A percentile compares a stretch with the other conserved stretches of the same genome.
These are phyloP conservation scores for Raffaelea ambrosiae DNA, from an alignment of 2,329 filamentous ascomycete species.

Conservation along the genomic window DNA sequence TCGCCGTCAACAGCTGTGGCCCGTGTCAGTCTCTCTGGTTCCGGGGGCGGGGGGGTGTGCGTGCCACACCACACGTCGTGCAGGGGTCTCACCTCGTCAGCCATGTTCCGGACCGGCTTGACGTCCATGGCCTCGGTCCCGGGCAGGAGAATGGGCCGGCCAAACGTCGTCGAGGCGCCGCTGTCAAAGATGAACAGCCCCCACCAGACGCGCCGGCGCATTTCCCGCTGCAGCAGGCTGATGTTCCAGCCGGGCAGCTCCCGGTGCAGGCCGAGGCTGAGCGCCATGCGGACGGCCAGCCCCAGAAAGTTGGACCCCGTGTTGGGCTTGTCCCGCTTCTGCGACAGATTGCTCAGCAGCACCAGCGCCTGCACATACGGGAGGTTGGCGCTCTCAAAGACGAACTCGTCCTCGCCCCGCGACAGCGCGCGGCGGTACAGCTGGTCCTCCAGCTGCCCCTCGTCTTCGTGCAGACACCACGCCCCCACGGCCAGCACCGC, in stretches of 20 bases:
- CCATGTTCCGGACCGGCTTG: slow-evolving; percentile 1
- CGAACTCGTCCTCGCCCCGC: slow-evolving; percentile 2
- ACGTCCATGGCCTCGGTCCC: slow-evolving; percentile 4
- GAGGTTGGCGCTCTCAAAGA: slow-evolving; percentile 7
- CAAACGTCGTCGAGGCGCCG: slow-evolving; percentile 5
- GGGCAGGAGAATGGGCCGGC: slow-evolving; percentile 3
- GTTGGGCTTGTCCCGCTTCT: slow-evolving; percentile 7
- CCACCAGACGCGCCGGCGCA: slow-evolving; percentile 6
- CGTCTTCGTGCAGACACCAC: slow-evolving; percentile 2
- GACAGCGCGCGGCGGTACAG: slow-evolving; percentile 4
- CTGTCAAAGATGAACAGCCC: slow-evolving; percentile 7
- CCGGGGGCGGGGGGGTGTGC: too few species aligned
- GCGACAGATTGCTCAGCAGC: slow-evolving; percentile 6
- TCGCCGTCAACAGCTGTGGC: neutral
- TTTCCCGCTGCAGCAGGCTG: slow-evolving; percentile 2
- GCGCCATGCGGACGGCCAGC: slow-evolving; percentile 6
- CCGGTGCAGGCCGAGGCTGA: slow-evolving; percentile 5
- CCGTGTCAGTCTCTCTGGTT: too few species aligned
- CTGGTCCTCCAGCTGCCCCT: neutral
- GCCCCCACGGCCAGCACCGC: slow-evolving; percentile 4
- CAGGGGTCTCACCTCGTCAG: slow-evolving; percentile 2
- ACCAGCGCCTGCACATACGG: slow-evolving; percentile 6
- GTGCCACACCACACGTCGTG: too few species aligned
- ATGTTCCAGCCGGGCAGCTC: slow-evolving; percentile 6
- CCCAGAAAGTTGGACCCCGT: slow-evolving; percentile 6